These are phyloP conservation scores for Eremomyces bilateralis DNA, from an alignment of 495 filamentous ascomycete genomes.

Conservation along the genomic window DNA sequence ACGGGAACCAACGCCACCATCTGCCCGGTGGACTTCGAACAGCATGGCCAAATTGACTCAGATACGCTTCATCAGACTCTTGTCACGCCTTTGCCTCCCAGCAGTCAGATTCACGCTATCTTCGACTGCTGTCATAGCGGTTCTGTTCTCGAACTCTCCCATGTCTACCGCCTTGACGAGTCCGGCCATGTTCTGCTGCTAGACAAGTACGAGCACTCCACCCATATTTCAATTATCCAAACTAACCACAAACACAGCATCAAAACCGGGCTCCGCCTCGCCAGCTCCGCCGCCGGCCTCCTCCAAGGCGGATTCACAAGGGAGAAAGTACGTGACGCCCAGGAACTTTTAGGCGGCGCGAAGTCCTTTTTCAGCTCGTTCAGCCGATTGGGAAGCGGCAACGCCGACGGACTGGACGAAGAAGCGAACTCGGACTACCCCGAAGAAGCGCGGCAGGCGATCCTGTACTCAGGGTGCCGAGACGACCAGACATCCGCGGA, in stretches of 20 bases:
- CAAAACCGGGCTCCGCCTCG: slow-evolving; percentile 27
- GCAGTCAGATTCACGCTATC: slow-evolving; percentile 30
- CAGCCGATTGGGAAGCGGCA: slow-evolving; percentile 22
- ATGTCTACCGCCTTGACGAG: slow-evolving; percentile 28
- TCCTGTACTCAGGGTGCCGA: slow-evolving; percentile 37
- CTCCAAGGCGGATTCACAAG: slow-evolving; percentile 31
- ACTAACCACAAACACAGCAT: too few relatives aligned
- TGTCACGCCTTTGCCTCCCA: slow-evolving; percentile 28
- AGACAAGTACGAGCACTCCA: too few relatives aligned
- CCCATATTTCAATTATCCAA: too few relatives aligned
- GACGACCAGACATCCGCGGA: slow-evolving; percentile 40
- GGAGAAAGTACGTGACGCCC: slow-evolving; percentile 27
- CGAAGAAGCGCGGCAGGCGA: slow-evolving; percentile 30
- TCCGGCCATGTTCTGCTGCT: slow-evolving; percentile 32
- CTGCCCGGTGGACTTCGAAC: slow-evolving; percentile 31
- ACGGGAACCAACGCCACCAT: slow-evolving; percentile 30
- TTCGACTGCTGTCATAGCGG: slow-evolving; percentile 45
- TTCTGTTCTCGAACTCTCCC: slow-evolving; percentile 35
- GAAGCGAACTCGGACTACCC: slow-evolving; percentile 30
- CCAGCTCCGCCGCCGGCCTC: slow-evolving; percentile 23
- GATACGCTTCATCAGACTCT: slow-evolving; percentile 30
- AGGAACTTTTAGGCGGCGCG: slow-evolving; percentile 30
- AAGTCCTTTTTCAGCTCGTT: slow-evolving; percentile 30
- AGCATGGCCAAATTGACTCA: slow-evolving; percentile 28
- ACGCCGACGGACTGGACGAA: slow-evolving; percentile 27